These are phyloP conservation scores for Mangifera indica DNA, from an alignment of 345 rosid species.

Conservation along the genomic window DNA sequence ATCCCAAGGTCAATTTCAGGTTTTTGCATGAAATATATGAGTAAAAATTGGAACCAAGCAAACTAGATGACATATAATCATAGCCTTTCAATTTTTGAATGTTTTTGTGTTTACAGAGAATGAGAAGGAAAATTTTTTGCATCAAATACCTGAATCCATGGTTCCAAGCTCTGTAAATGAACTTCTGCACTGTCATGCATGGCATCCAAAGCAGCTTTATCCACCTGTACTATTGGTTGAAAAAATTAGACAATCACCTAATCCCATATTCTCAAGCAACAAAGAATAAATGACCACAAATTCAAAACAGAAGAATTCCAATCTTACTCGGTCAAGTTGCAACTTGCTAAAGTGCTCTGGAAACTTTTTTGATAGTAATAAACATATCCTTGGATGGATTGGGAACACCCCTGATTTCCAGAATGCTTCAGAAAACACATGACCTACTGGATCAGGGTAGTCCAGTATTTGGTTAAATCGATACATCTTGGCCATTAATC, in stretches of 20 bases:
- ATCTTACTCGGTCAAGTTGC: conserved; percentile 93
- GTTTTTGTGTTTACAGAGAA: neutral
- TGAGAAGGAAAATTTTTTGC: neutral
- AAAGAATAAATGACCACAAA: conserved; percentile 1
- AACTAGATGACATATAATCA: neutral
- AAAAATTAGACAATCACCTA: conserved; percentile 11
- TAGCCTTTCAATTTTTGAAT: neutral
- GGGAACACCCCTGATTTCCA: conserved; percentile 97
- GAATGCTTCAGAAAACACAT: conserved; percentile 75
- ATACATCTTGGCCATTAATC: conserved; percentile 97
- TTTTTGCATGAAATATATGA: neutral
- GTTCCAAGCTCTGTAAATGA: conserved; percentile 92
- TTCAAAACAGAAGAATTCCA: conserved; percentile 8
- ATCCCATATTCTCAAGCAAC: conserved; percentile 15
- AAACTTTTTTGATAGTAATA: conserved; percentile 86
- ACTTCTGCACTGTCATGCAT: conserved; percentile 81
- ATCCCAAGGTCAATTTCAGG: neutral
- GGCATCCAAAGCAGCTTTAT: conserved; percentile 84
- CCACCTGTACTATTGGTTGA: conserved; percentile 54
- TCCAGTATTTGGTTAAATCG: conserved; percentile 91
- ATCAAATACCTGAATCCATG: conserved; percentile 82
- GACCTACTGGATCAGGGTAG: conserved; percentile 75
- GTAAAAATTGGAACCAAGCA: neutral
- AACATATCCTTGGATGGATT: conserved; percentile 77
- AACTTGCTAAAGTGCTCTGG: conserved; percentile 93